Base-by-base conservation (phyloP, 1,139 yeast genomes). In the Saccharomyces hybrid region DNA sequence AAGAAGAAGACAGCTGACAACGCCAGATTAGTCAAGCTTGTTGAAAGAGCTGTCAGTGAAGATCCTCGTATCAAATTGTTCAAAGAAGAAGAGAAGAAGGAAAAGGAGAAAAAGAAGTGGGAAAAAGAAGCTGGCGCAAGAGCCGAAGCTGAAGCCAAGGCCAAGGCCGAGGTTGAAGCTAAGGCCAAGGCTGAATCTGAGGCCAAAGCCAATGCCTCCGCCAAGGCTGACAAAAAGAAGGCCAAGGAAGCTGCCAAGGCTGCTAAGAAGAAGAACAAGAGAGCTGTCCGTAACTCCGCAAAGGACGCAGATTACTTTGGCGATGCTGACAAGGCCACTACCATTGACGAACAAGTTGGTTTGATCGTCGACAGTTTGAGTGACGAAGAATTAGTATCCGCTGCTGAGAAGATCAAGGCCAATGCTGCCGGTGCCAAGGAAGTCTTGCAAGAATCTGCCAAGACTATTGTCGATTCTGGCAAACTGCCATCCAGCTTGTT, bases 1-100 rank as follows among this genome's bases (percentile, higher is more conserved):
- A 93, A 93, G 86, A 88, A 83, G 80, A 95, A 95, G 86, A 91
- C 93, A 70, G 98, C 93, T 70, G 99, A 93, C 75, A 91, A 87
- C 77, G 88, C 91, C 73, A 83, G 98, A 72, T 75, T 93, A 62
- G 82, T 88, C 63, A 90, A 87, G 66, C 76, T 90, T 60, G 93
- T 95, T 52, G 96, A 88, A 75, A 83, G 95, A 72, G 97, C 96
- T 48, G 79, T 86, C 68, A 70, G 80, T 61, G 91, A 86, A 74
- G 99, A 93, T 75, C 99, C 99, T 65, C 88, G 99, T 78, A 88
- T 93, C 74, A 88, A 86, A 77, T 70, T 80, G 70, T 91, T 90
- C 83, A 93, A 91, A 79, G 96, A 93, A 62, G 88, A 83, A 56
- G 98, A 93, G 73, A 89, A 88, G 83, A 85, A 86, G 74, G 98